phyloP scores from a whole-genome alignment of 164 flowering plant genomes.

The Buxus sempervirens region DNA sequence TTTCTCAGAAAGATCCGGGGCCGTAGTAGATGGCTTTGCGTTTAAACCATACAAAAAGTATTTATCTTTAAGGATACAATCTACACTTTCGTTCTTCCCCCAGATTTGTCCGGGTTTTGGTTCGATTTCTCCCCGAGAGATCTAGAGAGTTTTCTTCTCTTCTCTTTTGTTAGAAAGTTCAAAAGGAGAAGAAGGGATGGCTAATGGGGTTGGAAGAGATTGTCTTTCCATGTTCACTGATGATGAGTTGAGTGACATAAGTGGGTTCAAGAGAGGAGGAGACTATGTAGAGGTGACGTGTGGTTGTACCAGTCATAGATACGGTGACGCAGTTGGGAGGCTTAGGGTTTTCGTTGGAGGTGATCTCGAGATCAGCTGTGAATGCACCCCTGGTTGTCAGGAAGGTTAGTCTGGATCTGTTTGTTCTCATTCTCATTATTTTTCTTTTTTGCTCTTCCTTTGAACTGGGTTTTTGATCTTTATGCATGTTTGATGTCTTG shows the following conservation, averaged over 20 bases:
- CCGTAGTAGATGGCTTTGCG: background rate
- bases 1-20: background rate
- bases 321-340: constrained; percentile 86
- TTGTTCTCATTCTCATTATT: background rate
- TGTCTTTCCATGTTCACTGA: constrained; percentile 52
- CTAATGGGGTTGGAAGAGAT: constrained; percentile 32
- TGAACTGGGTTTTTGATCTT: constrained; percentile 14
- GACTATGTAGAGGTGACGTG: constrained; percentile 71
- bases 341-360: constrained; percentile 78
- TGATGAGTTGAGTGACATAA: constrained; percentile 69
- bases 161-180: background rate
- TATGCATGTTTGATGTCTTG: constrained; percentile 20
- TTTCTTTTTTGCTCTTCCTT: background rate
- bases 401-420: constrained; percentile 32
- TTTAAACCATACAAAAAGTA: no score
- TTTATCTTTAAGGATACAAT: no score
- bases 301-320: constrained; percentile 82
- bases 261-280: constrained; percentile 58
- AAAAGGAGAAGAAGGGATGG: constrained; percentile 23
- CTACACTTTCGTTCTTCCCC: no score
- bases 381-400: constrained; percentile 81
- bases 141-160: constrained; percentile 3
- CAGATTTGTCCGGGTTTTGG: background rate
- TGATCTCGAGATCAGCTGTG: constrained; percentile 72
- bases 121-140: constrained; percentile 11